Evolutionary conservation across 495 filamentous ascomycete genomes (phyloP).

Genomic region (Xylaria nigripes): DNA sequence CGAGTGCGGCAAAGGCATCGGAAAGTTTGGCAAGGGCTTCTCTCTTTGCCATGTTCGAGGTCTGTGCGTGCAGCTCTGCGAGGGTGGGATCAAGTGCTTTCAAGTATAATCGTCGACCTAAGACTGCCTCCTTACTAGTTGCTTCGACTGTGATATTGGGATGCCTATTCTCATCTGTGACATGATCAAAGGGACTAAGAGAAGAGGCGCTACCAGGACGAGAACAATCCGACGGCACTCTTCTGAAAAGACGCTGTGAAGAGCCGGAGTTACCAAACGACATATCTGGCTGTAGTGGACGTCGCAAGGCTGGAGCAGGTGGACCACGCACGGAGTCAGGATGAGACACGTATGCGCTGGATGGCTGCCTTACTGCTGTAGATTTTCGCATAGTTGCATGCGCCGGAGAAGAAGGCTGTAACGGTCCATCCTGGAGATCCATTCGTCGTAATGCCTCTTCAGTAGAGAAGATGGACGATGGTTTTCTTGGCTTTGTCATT

Average conservation of each 20-base stretch:
- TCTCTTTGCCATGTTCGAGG: constrained; percentile 61
- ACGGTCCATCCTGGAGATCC: constrained; percentile 49
- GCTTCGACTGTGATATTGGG: constrained; percentile 39
- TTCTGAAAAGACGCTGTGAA: constrained; percentile 80
- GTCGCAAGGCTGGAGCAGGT: constrained; percentile 50
- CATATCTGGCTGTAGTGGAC: constrained; percentile 72
- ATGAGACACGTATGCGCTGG: constrained; percentile 37
- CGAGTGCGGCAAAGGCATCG: constrained; percentile 74
- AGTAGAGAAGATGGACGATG: constrained; percentile 40
- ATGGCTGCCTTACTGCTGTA: constrained; percentile 47
- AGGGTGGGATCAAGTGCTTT: constrained; percentile 72
- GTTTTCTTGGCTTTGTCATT: constrained; percentile 42
- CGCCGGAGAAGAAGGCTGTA: constrained; percentile 42
- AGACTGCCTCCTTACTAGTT: constrained; percentile 67
- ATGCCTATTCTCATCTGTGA: constrained; percentile 36
- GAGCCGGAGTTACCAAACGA: constrained; percentile 86
- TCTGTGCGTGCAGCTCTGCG: constrained; percentile 74
- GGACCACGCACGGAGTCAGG: constrained; percentile 39
- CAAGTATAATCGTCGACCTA: constrained; percentile 71
- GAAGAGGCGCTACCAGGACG: constrained; percentile 30
- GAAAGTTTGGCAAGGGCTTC: constrained; percentile 74
- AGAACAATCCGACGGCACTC: constrained; percentile 65
- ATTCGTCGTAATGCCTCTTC: constrained; percentile 53
- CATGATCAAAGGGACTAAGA: constrained; percentile 25
- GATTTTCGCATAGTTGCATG: constrained; percentile 41